Base-by-base conservation (phyloP, 768 basidiomycete genomes). In the Lactarius pseudohatsudake region DNA sequence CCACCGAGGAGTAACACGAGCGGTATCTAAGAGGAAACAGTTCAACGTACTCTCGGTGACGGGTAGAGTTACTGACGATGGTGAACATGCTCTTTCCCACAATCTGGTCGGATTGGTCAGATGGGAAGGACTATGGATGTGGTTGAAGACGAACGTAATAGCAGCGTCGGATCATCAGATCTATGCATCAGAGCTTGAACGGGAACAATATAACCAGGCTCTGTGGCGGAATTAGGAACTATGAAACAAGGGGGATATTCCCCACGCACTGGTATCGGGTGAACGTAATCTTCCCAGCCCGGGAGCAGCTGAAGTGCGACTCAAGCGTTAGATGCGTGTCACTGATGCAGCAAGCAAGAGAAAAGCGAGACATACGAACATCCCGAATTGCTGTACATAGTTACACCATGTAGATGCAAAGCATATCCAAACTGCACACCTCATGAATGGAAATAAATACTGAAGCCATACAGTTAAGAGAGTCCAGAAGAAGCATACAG, bases 91-190 rank as follows among this genome's bases (percentile, higher is more conserved):
- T 66, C 57, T 38, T n/a, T 8, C 50, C 40, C 13, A 63, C 50
- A 8, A 62, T 32, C 66, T 63, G 11, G 18, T 36, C 13, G 16
- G 11, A 22, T 15, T 8, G 32, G 13, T 67, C 40, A 62, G 34
- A 26, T 53, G 4, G 16, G 13, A 6, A 5, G 2, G 1, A 22
- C 20, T 18, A 13, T 15, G 32, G 28, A 59, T 18, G 15, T n/a
- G 22, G 32, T 34, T 8, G 4, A 43, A 32, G 8, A 59, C 61
- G 20, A 40, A 66, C 65, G 43, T 66, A 18, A 55, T 66, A 62
- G 34, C 65, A 67, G 10, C 66, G 61, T 32, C 50, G 50, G 20
- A 67, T 54, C 66, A 67, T 63, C 32, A 58, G 34, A 10, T n/a
- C n/a, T n/a, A n/a, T n/a, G n/a, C 66, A 67, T 63, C 32, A 58